Evolutionary conservation across 1,284 basidiomycete genomes (phyloP).

Genomic region (Ceratobasidium sp.): DNA sequence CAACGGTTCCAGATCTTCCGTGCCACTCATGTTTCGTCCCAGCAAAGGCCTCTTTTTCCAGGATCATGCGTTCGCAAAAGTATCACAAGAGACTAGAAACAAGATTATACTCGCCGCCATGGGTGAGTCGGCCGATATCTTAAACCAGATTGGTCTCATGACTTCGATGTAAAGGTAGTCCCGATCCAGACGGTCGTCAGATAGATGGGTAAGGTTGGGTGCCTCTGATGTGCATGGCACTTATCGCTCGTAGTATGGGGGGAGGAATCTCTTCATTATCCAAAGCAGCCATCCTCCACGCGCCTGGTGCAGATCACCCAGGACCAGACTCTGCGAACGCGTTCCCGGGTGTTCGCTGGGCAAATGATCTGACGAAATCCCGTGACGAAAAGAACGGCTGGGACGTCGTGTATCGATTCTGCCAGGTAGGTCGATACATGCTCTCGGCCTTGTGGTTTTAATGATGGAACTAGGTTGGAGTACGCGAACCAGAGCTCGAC

Average conservation of each 20-base stretch:
- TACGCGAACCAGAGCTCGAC: constrained; percentile 65
- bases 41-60: constrained; percentile 41
- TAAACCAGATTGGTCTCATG: neutral
- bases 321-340: constrained; percentile 2
- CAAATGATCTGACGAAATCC: constrained; percentile 31
- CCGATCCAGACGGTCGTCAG: constrained; percentile 78
- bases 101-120: constrained; percentile 39
- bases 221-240: constrained; percentile 42
- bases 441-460: neutral
- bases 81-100: constrained; percentile 25
- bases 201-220: constrained; percentile 60
- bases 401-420: constrained; percentile 53
- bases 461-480: constrained; percentile 51
- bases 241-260: constrained; percentile 63
- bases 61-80: constrained; percentile 22
- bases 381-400: constrained; percentile 25
- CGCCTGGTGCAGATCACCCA: constrained; percentile 49
- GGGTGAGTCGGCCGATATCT: constrained; percentile 15
- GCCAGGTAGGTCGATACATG: constrained; percentile 47
- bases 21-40: neutral
- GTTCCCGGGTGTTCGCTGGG: constrained; percentile 38
- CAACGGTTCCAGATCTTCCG: neutral
- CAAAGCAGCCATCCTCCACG: constrained; percentile 73
- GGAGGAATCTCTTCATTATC: constrained; percentile 81
- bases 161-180: constrained; percentile 61